phyloP scores from a whole-genome alignment of 129 eudicot genomes.

The Deinandra increscens region DNA sequence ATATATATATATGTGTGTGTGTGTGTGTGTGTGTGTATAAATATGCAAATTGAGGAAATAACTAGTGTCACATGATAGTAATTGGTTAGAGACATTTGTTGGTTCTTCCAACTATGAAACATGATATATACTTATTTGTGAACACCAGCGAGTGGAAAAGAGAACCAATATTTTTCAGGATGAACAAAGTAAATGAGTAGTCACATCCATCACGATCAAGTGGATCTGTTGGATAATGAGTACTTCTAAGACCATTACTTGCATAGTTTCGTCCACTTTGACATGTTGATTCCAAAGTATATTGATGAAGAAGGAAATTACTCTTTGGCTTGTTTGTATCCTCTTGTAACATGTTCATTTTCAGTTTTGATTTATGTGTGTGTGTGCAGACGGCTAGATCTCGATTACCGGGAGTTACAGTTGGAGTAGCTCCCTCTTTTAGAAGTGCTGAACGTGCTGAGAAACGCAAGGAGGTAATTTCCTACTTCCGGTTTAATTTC shows the following conservation, averaged over 20 bases:
- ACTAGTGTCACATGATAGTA: background rate
- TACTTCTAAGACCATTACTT: background rate
- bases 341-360: slow-evolving; percentile 34
- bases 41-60: too few species aligned
- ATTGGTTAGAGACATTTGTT: background rate
- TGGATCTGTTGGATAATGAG: background rate
- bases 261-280: slow-evolving; percentile 1
- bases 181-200: background rate
- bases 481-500: background rate
- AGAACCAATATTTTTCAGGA: background rate
- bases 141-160: background rate
- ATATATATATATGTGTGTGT: too few species aligned
- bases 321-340: background rate
- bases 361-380: too few species aligned
- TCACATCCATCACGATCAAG: background rate
- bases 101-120: background rate
- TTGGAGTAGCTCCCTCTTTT: slow-evolving; percentile 79
- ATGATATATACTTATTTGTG: background rate
- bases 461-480: slow-evolving; percentile 78
- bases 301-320: background rate
- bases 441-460: slow-evolving; percentile 53
- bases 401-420: slow-evolving; percentile 44
- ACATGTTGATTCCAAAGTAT: background rate
- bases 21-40: too few species aligned
- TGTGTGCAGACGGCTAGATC: slow-evolving; percentile 37